Evolutionary conservation across 352 stramenopile genomes (phyloP).

Genomic region (Globisporangium nunn): DNA sequence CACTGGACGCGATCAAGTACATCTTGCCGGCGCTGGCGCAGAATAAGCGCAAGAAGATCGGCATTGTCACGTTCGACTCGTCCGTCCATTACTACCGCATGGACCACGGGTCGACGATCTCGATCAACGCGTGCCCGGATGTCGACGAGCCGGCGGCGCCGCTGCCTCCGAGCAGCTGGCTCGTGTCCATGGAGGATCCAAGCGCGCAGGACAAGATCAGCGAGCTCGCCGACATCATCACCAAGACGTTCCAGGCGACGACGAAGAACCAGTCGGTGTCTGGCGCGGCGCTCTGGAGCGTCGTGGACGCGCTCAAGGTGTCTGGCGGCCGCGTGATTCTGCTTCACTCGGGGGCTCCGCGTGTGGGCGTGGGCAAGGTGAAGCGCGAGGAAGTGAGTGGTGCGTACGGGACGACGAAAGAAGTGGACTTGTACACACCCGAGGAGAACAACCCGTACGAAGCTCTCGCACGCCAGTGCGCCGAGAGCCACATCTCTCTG

Average conservation of each 20-base stretch:
- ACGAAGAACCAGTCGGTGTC: constrained; percentile 77
- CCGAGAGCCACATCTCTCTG: constrained; percentile 74
- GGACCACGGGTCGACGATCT: constrained; percentile 59
- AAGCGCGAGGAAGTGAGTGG: constrained; percentile 77
- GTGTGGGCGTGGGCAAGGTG: constrained; percentile 65
- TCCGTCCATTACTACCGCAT: constrained; percentile 84
- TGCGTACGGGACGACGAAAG: constrained; percentile 77
- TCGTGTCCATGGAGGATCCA: constrained; percentile 78
- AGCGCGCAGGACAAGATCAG: constrained; percentile 61
- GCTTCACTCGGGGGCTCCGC: constrained; percentile 69
- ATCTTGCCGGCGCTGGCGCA: constrained; percentile 62
- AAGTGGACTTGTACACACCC: constrained; percentile 79
- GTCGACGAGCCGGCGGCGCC: constrained; percentile 74
- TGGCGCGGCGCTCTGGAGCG: constrained; percentile 68
- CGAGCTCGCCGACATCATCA: constrained; percentile 62
- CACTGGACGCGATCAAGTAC: constrained; percentile 75
- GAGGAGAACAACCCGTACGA: constrained; percentile 69
- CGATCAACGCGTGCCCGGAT: constrained; percentile 70
- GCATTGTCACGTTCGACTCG: constrained; percentile 85
- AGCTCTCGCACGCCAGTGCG: constrained; percentile 51
- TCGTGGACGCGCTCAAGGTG: constrained; percentile 58
- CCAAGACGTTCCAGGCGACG: constrained; percentile 54
- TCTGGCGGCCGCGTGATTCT: constrained; percentile 64
- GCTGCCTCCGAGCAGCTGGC: constrained; percentile 67
- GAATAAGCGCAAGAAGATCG: constrained; percentile 83